Conservation (phyloP, 1,284 basidiomycete genomes). For the Malassezia equina region DNA sequence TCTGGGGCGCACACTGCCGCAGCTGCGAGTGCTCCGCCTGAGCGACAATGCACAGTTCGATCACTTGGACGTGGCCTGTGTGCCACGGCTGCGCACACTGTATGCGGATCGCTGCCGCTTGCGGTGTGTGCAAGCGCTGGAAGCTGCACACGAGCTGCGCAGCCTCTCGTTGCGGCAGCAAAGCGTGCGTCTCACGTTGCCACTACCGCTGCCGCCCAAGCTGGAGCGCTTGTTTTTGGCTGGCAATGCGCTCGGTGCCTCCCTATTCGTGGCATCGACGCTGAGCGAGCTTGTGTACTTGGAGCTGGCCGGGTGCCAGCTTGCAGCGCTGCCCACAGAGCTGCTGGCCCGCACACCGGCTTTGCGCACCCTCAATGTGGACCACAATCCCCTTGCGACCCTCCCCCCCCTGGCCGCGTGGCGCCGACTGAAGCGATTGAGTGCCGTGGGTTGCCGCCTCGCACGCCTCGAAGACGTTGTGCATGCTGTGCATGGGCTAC, state of each 20-base stretch:
- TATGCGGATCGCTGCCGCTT: constrained; percentile 83
- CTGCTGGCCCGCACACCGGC: constrained; percentile 67
- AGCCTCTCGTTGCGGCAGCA: constrained; percentile 87
- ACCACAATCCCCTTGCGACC: constrained; percentile 38
- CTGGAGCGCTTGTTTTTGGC: constrained; percentile 87
- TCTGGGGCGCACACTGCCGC: constrained; percentile 24
- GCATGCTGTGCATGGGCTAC: constrained; percentile 24
- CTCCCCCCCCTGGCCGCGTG: constrained; percentile 26
- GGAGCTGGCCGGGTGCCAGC: constrained; percentile 79
- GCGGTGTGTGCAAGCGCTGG: constrained; percentile 50
- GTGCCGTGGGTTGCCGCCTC: constrained; percentile 37
- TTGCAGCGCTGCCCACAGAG: constrained; percentile 63
- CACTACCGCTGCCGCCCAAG: constrained; percentile 64
- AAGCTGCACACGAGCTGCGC: constrained; percentile 63
- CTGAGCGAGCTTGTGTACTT: constrained; percentile 62
- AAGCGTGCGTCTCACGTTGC: constrained; percentile 51
- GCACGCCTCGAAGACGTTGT: constrained; percentile 28
- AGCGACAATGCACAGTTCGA: constrained; percentile 66
- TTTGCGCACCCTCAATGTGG: constrained; percentile 69
- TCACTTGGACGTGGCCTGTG: constrained; percentile 59
- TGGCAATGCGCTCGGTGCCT: constrained; percentile 55
- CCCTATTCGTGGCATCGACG: background rate
- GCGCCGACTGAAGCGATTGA: constrained; percentile 37
- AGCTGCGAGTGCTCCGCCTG: constrained; percentile 64
- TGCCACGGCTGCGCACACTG: constrained; percentile 71